Base-by-base conservation (phyloP, 192 early-diverging fungal genomes). In the Jimgerdemannia lactiflua region DNA sequence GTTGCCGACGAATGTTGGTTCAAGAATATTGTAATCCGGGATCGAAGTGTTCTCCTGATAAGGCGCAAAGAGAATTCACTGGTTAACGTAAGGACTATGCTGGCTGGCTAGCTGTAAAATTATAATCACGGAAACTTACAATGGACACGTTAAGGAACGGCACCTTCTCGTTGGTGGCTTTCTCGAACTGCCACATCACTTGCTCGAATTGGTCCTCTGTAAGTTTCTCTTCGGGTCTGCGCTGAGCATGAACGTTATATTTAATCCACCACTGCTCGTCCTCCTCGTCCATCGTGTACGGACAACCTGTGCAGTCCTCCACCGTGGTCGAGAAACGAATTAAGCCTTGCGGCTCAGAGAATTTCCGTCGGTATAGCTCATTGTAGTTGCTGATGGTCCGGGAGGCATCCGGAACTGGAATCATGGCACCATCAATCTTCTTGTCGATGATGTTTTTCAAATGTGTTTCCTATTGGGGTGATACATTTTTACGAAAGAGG, bases 331-430 rank as follows among this genome's bases (percentile, higher is more conserved):
- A 95, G 74, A 95, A 98, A 63, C 93, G 87, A 66, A 99, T 94
- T 69, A 93, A 86, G 42, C 92, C 89, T 20, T 89, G 90, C 7
- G 96, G 94, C 40, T 92, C 89, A 42, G 87, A 80, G 80, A 91
- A 98, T 14, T 84, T 85, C 42, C 73, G 84, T 44, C 84, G 81
- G 71, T 98, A 97, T 72, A 92, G 89, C 64, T 84, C 78, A 9
- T 86, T 84, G 74, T 94, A 97, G 9, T 92, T 88, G 39, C 84
- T 82, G 17, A 94, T 85, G 43, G 82, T 80, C 39, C 82, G 77
- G 39, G 92, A 94, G 19, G 98, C 97, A 85, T 97, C 94, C 4
- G 98, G 98, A 2, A 94, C 96, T 8, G 98, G 97, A 80, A 99
- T 98, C 64, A 97, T 93, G 74, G 93, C 96, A 19, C 92, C 94